Evolutionary conservation across 257 asterid genomes (phyloP), one percentile per base, ranked within the genome.

Genomic region (Ilex asprella): DNA sequence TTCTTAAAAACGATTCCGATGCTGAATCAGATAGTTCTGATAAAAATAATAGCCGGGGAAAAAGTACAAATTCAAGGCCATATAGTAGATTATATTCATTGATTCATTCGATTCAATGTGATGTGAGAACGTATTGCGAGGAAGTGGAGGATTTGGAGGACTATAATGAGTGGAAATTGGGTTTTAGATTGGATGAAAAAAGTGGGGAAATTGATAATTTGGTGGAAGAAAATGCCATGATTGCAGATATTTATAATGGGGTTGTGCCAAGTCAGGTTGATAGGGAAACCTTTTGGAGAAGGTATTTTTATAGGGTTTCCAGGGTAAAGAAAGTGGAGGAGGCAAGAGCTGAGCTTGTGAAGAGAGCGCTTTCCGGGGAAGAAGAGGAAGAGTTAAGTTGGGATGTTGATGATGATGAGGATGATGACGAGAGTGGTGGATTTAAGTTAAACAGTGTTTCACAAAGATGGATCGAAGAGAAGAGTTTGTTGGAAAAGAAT

Each of bases 371-470:
- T 9, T 73, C 78, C 0, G 84, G 78, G 1, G 95, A 88, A 65
- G 92, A 71, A 27, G 96, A 86, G 59, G 96, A 87, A 81, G 95
- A 84, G 4, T 64, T 84, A 78, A 79, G 94, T 61, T 84, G 95
- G 95, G 98, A 88, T 71, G 70, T 86, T 12, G 96, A 82, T 3
- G 95, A 84, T 35, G 88, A 87, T 10, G 80, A 70, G 21, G 79
- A 77, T 13, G 71, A 59, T 27, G 63, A 29, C 10, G 66, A 57
- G 32, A 41, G 13, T 6, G 72, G 55, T 16, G 53, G 60, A 21
- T 12, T 35, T 21, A 63, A 66, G 27, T 43, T 31, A 15, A 74
- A 49, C 41, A 75, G 63, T 58, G 73, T 65, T 57, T 5, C 55
- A 70, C 66, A 73, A 62, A 73, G 60, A 50, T 82, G 60, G 15